Conservation (phyloP, 2,329 filamentous ascomycete species). For the Clarireedia paspali region DNA sequence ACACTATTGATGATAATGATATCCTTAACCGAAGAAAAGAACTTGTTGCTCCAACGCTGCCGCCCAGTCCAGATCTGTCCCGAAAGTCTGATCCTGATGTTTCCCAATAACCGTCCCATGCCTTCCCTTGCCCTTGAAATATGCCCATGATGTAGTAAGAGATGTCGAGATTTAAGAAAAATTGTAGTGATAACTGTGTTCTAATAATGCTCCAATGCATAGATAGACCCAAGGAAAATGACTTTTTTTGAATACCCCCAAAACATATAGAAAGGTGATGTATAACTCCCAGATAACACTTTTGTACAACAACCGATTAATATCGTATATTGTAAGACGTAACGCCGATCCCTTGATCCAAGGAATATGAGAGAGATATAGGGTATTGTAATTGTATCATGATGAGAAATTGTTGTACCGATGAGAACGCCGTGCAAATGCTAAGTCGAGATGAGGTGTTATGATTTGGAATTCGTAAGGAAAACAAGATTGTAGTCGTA, state of each 20-base stretch:
- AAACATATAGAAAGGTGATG: constrained; percentile 3
- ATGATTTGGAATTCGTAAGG: constrained; percentile 8
- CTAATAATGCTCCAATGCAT: constrained; percentile 9
- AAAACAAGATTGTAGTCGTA: neutral
- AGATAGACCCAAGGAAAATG: constrained; percentile 2
- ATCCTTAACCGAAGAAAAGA: constrained; percentile 5
- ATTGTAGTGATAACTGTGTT: neutral
- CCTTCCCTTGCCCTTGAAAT: neutral
- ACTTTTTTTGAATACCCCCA: constrained; percentile 4
- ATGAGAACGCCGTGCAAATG: constrained; percentile 21
- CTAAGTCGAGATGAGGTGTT: constrained; percentile 12
- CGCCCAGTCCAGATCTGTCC: neutral
- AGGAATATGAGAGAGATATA: constrained; percentile 21
- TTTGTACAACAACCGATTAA: constrained; percentile 25
- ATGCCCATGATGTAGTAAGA: constrained; percentile 15
- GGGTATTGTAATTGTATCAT: constrained; percentile 23
- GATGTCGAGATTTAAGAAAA: constrained; percentile 13
- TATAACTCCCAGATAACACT: constrained; percentile 17
- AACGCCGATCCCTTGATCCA: constrained; percentile 23
- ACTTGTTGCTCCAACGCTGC: constrained; percentile 6
- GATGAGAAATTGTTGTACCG: constrained; percentile 10
- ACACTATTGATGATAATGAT: neutral
- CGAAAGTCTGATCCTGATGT: neutral
- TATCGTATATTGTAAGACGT: constrained; percentile 15
- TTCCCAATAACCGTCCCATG: neutral